Base-by-base conservation (phyloP, 2,329 filamentous ascomycete genomes). In the Ceratocystis smalleyi region DNA sequence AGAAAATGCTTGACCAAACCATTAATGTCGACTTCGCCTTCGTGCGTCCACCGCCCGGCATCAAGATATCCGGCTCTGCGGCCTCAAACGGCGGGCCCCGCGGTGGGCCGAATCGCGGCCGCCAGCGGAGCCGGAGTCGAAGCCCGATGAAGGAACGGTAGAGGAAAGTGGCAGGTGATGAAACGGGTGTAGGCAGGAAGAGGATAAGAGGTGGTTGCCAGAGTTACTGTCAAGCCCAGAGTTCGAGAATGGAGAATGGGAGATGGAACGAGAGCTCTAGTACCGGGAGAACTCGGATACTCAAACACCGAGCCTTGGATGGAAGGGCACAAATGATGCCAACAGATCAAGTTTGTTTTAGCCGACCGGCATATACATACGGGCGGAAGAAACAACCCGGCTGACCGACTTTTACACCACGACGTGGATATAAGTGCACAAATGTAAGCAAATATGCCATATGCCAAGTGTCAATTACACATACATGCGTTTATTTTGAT, bases 11-110 rank as follows among this genome's bases (percentile, higher is more conserved):
- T 55, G 89, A 94, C 70, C 88, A 94, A 78, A 89, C 86, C 6
- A 81, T 94, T 68, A 77, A 81, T 66, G 88, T 92, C 67, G 89
- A 94, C 75, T 94, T 91, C 74, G 89, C 88, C 1, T 94, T 94
- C 72, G 89, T 94, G 66, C 79, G 89, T 60, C 89, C 89, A 65
- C 88, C 88, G 17, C 87, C 85, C 19, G 80, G 78, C 64, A 85
- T 84, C 72, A 68, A 70, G 22, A 68, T 57, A 15, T 27, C 54
- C 6, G 54, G 54, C 1, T 6, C 27, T 35, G 54, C 54, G n/a
- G 27, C 27, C 15, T 27, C 64, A 8, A 74, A 74, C 1, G 71
- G 73, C 1, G 71, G 72, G 8, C 75, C 74, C 22, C 73, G 75
- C 40, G 73, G 74, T 2, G 75, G 65, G 2, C 65, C 65, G 62